Base-by-base conservation (phyloP, 2,329 filamentous ascomycete species). In the Verticillium zaregamsianum region DNA sequence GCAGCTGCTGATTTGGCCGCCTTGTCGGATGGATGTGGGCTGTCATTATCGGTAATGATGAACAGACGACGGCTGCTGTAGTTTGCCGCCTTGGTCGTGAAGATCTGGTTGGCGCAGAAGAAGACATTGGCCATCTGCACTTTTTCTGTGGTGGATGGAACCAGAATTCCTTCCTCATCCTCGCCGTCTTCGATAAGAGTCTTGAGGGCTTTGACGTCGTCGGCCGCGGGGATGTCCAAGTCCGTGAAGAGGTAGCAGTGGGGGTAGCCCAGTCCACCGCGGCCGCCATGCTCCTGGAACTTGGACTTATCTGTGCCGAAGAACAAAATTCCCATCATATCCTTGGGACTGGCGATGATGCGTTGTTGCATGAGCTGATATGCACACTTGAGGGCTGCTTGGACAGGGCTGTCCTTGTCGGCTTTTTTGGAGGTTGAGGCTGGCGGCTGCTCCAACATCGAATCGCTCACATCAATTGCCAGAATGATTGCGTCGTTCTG, bases 401-500 rank as follows among this genome's bases (percentile, higher is more conserved):
- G 83, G 1, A 92, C 82, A 4, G 94, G 88, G 55, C 90, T 93
- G 69, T 94, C 91, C 62, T 82, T 87, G 66, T 91, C 90, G 54
- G 87, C 86, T 73, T 93, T 94, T 76, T 91, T 96, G 58, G 88
- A 84, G 64, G 85, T 82, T 7, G 82, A 82, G 3, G 82, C 77
- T 3, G 86, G 83, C 25, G 91, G 91, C 52, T 79, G 79, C 67
- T 80, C 79, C 65, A 98, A 80, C 94, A 98, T 99, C 0, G 92
- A 93, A 40, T 86, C 77, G 80, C 91, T 97, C 71, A 98, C 83
- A 69, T 98, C 90, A 69, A 99, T 97, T 15, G 93, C 94, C 73
- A 99, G 94, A 28, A 99, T 83, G n/a, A 98, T 86, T n/a, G 95
- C 95, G 87, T 99, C 95, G 78, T 97, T 97, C 72, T 93, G 89